Evolutionary conservation across 176 grass and related monocot species (phyloP).

Genomic region (Musa beccarii): DNA sequence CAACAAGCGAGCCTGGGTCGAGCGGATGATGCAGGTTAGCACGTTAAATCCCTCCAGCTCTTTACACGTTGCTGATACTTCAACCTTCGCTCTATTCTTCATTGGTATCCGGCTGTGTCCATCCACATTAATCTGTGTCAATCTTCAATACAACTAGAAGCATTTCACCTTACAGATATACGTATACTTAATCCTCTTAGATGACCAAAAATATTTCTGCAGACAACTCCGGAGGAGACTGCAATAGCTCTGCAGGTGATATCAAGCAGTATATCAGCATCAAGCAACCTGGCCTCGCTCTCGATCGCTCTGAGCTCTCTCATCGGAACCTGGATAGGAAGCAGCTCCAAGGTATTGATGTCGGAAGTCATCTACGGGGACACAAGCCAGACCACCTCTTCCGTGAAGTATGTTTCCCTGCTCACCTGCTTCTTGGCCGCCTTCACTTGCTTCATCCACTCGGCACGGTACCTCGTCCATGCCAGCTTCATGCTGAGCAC

Average conservation of each 20-base stretch:
- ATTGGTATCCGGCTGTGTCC: too few relatives aligned
- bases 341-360: conserved; percentile 63
- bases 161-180: too few relatives aligned
- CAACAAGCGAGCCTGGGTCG: conserved; percentile 79
- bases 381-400: conserved; percentile 50
- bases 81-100: too few relatives aligned
- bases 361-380: conserved; percentile 67
- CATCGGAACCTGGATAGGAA: conserved; percentile 81
- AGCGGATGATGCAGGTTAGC: conserved; percentile 47
- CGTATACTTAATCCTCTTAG: too few relatives aligned
- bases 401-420: conserved; percentile 86
- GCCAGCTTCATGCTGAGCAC: conserved; percentile 89
- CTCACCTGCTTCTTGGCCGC: conserved; percentile 75
- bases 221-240: conserved; percentile 39
- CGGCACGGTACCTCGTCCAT: conserved; percentile 79
- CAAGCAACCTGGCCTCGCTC: conserved; percentile 70
- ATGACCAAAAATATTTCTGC: not conserved
- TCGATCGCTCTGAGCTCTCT: conserved; percentile 78
- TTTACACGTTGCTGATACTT: too few relatives aligned
- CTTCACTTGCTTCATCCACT: conserved; percentile 99
- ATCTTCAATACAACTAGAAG: too few relatives aligned
- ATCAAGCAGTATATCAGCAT: conserved; percentile 73
- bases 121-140: too few relatives aligned
- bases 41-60: not conserved
- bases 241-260: conserved; percentile 63